Base-by-base conservation (phyloP, 164 flowering plant genomes). In the Litsea cubeba region DNA sequence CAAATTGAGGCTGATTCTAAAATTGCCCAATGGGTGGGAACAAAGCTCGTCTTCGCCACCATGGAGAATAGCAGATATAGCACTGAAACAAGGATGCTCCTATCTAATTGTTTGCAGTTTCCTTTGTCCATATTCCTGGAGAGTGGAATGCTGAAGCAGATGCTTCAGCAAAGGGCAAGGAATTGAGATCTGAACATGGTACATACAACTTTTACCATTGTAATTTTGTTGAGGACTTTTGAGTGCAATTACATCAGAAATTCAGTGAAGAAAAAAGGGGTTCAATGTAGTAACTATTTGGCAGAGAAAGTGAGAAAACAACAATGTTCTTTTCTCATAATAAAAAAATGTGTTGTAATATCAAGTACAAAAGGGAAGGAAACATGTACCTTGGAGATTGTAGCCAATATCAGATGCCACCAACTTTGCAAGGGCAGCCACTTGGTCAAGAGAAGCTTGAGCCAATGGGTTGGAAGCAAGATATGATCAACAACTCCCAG, bases 401-500 rank as follows among this genome's bases (percentile, higher is more conserved):
- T 72, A 71, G 69, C 89, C 93, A 57, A 92, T 83, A 46, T 89
- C 90, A 15, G 85, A 82, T 0, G 92, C 93, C 49, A 87, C 81
- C 1, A 82, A 65, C 64, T 86, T 88, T 17, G 93, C 97, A 77
- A 92, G 87, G 82, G 83, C 81, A 40, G 93, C 88, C 0, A 89
- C 91, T 72, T 89, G 87, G 18, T 88, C 90, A 40, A 92, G 68
- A 0, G 94, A 87, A 12, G 93, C 85, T 54, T 80, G 83, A 65
- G 87, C 93, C 72, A 92, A 63, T 14, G 94, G 93, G 79, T 90
- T 90, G 93, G 82, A 89, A 83, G 28, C 87, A 79, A 79, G 63
- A 92, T 84, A 72, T 90, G 92, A 35, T 90, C 94, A 12, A 90
- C 89, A 3, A 88, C 92, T 2, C 97, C 94, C 3, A 90, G 85